These are phyloP conservation scores for Arctostaphylos glauca DNA, from an alignment of 148 eudicot species.

Conservation along the genomic window DNA sequence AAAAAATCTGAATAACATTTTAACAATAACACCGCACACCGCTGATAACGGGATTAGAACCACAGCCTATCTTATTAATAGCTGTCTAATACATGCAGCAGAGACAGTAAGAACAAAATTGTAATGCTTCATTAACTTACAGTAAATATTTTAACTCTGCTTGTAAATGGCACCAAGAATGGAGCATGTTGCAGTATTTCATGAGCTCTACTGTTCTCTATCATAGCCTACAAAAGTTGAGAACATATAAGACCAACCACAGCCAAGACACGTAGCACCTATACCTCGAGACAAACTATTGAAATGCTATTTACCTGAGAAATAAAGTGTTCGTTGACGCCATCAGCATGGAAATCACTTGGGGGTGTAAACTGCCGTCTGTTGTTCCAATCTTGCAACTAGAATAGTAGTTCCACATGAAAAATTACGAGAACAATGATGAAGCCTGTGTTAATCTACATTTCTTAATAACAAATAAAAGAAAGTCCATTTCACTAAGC, in stretches of 20 bases:
- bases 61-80: not conserved
- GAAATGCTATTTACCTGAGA: conserved; percentile 62
- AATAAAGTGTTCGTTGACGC: conserved; percentile 79
- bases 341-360: conserved; percentile 92
- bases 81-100: not conserved
- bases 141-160: conserved; percentile 85
- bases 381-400: conserved; percentile 99
- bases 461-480: not conserved
- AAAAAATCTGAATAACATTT: not conserved
- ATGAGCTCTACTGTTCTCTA: conserved; percentile 73
- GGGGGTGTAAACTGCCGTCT: conserved; percentile 82
- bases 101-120: not conserved
- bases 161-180: conserved; percentile 88
- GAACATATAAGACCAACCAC: conserved; percentile 11
- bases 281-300: conserved; percentile 5
- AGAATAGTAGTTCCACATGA: conserved; percentile 16
- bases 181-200: conserved; percentile 90
- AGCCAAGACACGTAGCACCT: not conserved
- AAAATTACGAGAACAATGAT: conserved; percentile 14
- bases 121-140: conserved; percentile 46
- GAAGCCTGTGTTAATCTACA: not conserved
- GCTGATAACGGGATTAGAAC: not conserved
- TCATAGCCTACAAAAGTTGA: conserved; percentile 61
- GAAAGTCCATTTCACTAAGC: not conserved
- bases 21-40: too few species aligned